Evolutionary conservation across 129 eudicot species (phyloP).

Genomic region (Centaurea solstitialis): DNA sequence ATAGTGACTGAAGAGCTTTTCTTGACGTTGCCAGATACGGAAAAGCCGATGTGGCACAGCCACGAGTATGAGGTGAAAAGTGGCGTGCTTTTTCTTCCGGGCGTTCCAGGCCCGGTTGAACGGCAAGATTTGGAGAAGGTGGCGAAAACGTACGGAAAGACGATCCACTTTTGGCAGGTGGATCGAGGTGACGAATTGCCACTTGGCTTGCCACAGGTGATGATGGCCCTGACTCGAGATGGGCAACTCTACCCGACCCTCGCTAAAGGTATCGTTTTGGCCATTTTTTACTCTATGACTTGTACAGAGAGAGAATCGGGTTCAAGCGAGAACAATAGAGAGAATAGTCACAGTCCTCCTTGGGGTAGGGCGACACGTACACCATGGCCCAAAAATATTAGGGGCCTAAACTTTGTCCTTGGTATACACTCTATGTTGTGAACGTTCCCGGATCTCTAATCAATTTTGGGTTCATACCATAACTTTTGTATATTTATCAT

Average conservation of each 20-base stretch:
- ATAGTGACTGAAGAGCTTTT: constrained; percentile 69
- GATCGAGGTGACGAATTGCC: constrained; percentile 78
- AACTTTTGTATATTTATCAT: too few relatives aligned
- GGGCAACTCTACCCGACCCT: constrained; percentile 68
- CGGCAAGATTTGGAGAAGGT: constrained; percentile 77
- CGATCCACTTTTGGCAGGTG: constrained; percentile 89
- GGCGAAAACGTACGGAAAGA: constrained; percentile 79
- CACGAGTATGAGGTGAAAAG: constrained; percentile 95
- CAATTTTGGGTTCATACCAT: not conserved
- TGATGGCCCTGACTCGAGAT: constrained; percentile 92
- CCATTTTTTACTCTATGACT: not conserved
- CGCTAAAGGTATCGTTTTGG: constrained; percentile 45
- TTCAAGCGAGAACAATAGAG: too few relatives aligned
- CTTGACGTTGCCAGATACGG: constrained; percentile 71
- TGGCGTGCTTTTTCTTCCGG: constrained; percentile 83
- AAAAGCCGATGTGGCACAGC: constrained; percentile 87
- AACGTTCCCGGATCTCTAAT: not conserved
- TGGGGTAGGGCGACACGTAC: too few relatives aligned
- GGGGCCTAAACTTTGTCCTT: too few relatives aligned
- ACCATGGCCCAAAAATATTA: too few relatives aligned
- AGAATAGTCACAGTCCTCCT: too few relatives aligned
- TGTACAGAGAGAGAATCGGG: not conserved
- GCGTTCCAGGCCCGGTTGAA: constrained; percentile 75
- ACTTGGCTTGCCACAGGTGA: constrained; percentile 75
- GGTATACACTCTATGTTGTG: too few relatives aligned